Percentiles rank a stretch among this genome's conserved stretches.
Conservation (phyloP, 768 basidiomycete species). For the Phaeolepiota aurea region DNA sequence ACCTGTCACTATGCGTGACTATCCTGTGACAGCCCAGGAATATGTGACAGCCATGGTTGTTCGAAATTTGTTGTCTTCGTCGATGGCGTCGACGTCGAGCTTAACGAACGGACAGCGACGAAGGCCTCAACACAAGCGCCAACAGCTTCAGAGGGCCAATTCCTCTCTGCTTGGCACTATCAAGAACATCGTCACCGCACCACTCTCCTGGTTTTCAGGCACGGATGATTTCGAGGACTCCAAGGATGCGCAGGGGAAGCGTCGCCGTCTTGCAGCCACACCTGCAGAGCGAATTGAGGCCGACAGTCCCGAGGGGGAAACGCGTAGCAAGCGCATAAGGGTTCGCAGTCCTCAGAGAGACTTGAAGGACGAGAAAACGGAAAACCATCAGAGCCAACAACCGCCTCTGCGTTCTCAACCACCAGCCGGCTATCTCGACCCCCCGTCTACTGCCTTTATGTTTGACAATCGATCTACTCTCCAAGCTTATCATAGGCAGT, state of each 20-base stretch:
- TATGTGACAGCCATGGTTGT: too few relatives aligned
- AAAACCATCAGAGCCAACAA: constrained; percentile 13
- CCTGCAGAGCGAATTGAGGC: constrained; percentile 20
- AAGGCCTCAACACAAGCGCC: constrained; percentile 17
- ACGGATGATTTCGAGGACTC: constrained; percentile 41
- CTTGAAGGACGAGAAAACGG: constrained; percentile 1
- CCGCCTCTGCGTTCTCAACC: constrained; percentile 9
- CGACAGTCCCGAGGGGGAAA: constrained; percentile 22
- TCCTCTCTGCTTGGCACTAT: constrained; percentile 54
- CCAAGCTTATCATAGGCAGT: too few relatives aligned
- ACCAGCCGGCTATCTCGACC: constrained; percentile 42
- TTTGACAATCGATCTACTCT: constrained; percentile 13
- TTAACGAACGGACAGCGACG: constrained; percentile 18
- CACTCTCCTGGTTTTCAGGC: constrained; percentile 47
- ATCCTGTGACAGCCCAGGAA: too few relatives aligned
- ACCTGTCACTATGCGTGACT: too few relatives aligned
- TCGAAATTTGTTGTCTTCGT: constrained; percentile 23
- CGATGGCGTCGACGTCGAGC: constrained; percentile 27
- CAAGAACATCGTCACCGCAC: constrained; percentile 59
- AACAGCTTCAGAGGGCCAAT: constrained; percentile 39
- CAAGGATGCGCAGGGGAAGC: constrained; percentile 44
- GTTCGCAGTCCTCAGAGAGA: constrained; percentile 39
- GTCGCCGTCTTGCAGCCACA: constrained; percentile 32
- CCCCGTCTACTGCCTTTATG: constrained; percentile 37
- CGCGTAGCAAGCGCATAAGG: constrained; percentile 45